Conservation (phyloP, 305 asterid genomes). For the Solanum aculeatissimum region DNA sequence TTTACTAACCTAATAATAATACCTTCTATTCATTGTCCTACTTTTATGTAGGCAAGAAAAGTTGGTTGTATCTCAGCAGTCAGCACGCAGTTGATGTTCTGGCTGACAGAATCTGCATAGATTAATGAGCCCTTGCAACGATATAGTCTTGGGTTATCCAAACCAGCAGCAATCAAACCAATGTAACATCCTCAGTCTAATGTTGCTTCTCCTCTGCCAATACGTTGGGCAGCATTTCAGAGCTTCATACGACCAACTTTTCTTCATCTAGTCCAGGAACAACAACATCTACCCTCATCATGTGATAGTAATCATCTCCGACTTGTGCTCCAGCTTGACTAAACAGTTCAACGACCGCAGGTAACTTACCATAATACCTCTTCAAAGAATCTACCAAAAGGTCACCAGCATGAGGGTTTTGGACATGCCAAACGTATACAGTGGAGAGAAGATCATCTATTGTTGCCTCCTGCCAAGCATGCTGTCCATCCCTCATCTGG, state of each 20-base stretch:
- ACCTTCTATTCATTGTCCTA: neutral
- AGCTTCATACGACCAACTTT: conserved; percentile 36
- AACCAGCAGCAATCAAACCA: neutral
- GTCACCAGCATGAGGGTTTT: neutral
- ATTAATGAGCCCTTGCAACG: neutral
- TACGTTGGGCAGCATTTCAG: neutral
- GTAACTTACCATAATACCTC: conserved; percentile 55
- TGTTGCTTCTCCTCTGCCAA: neutral
- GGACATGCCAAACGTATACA: conserved; percentile 56
- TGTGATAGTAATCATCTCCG: conserved; percentile 17
- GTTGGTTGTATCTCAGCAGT: neutral
- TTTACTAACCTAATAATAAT: neutral
- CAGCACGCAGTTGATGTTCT: neutral
- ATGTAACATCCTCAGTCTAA: neutral
- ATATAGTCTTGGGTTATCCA: neutral
- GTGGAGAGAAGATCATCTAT: conserved; percentile 47
- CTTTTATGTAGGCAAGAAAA: neutral
- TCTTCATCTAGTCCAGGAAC: conserved; percentile 53
- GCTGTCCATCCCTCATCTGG: conserved; percentile 83
- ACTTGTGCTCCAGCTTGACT: conserved; percentile 48
- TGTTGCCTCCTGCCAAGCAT: conserved; percentile 73
- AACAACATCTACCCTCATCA: conserved; percentile 44
- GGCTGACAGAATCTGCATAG: neutral
- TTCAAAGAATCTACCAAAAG: conserved; percentile 39
- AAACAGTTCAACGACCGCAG: conserved; percentile 55